Evolutionary conservation across 768 basidiomycete genomes (phyloP), one percentile per base, ranked within the genome.

Genomic region (Sporobolomyces roseus): DNA sequence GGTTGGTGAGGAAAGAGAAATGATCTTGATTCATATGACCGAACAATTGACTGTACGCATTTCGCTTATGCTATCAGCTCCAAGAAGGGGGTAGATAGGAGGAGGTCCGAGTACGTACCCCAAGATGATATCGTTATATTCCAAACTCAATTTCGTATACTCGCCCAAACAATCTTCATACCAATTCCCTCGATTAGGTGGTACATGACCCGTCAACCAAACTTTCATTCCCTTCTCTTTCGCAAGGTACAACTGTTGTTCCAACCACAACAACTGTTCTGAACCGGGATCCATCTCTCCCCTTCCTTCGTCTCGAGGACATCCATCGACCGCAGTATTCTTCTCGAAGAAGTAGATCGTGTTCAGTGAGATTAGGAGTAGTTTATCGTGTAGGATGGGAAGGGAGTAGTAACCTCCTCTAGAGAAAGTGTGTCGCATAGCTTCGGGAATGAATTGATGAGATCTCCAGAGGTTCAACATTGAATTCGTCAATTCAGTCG

Each of bases 231-330:
- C 84, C 63, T 88, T 81, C 5, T 83, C 78, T 66, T 88, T 82
- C 77, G 87, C 91, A 63, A 78, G 79, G 54, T 84, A 79, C 25
- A 96, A 81, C 78, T 92, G 91, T 3, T 89, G 89, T 67, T 90
- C 90, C 17, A 96, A 82, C 92, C 92, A 96, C 78, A 91, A 88
- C 73, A 93, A 82, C 76, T 96, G 83, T 30, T 91, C 81, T 71
- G 90, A 90, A 53, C 92, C 92, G n/a, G 92, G 89, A 77, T 94
- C 91, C 2, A 76, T 70, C 8, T 66, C 45, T 35, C 85, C 83
- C 25, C 1, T 25, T 29, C 38, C 16, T 19, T 54, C 52, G 14
- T 60, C 53, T 54, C 54, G 80, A 82, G 73, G 70, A 59, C 75
- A 78, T 7, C 77, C 76, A 52, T 77, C 76, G 30, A 77, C 73